Percentiles rank a stretch among this genome's conserved stretches.
These are phyloP conservation scores for Haplographium delicatum DNA, from an alignment of 495 filamentous ascomycete species.

Conservation along the genomic window DNA sequence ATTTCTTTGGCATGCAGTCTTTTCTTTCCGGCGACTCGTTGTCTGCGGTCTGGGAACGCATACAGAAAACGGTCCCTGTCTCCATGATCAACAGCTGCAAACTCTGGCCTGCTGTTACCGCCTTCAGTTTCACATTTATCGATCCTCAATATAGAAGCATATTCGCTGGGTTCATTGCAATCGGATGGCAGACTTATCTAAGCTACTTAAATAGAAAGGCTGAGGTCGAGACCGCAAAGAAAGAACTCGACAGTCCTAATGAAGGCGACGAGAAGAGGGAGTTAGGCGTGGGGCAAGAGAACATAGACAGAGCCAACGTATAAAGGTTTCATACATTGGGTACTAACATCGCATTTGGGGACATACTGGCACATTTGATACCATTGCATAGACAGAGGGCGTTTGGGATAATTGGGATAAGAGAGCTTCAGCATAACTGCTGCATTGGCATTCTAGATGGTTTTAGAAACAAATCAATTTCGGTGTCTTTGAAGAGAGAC, in stretches of 20 bases:
- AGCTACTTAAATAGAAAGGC: constrained; percentile 74
- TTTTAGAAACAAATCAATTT: too few relatives aligned
- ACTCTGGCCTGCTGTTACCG: constrained; percentile 86
- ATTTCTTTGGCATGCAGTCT: constrained; percentile 86
- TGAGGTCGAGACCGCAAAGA: constrained; percentile 39
- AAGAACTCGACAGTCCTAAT: constrained; percentile 9
- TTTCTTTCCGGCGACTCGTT: constrained; percentile 53
- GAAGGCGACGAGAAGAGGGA: constrained; percentile 8
- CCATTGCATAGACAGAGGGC: constrained; percentile 16
- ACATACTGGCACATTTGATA: constrained; percentile 6
- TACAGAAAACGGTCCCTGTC: constrained; percentile 69
- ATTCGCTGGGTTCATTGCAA: constrained; percentile 70
- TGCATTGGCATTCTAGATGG: too few relatives aligned
- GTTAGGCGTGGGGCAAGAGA: neutral
- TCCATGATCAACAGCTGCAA: constrained; percentile 77
- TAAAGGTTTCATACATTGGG: neutral
- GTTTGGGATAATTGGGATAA: constrained; percentile 7
- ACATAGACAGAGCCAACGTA: neutral
- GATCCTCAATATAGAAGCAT: constrained; percentile 71
- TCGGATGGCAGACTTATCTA: constrained; percentile 91
- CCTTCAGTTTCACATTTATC: constrained; percentile 81
- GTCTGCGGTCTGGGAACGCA: constrained; percentile 58
- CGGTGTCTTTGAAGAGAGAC: too few relatives aligned
- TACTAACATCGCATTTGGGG: too few relatives aligned
- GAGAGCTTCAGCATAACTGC: too few relatives aligned